Evolutionary conservation across 1,139 yeast genomes (phyloP).

Genomic region (Zygoascus hellenicus): DNA sequence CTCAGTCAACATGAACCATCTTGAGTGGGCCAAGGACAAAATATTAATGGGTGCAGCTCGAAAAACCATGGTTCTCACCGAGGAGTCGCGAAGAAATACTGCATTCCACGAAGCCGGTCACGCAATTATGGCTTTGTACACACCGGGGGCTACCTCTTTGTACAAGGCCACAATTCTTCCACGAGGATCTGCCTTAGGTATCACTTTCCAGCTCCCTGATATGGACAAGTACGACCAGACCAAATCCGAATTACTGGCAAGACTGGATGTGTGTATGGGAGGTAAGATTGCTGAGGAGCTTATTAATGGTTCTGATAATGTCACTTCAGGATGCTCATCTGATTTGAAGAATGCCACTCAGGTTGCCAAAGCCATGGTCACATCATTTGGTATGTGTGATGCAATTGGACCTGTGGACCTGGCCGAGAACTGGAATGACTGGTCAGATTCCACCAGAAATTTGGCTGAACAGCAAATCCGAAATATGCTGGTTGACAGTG

Average conservation of each 20-base stretch:
- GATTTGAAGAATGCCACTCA: constrained; percentile 86
- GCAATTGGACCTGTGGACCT: constrained; percentile 87
- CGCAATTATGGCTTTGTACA: constrained; percentile 94
- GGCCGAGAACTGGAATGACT: constrained; percentile 80
- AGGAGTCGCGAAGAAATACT: constrained; percentile 86
- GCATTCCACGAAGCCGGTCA: constrained; percentile 99
- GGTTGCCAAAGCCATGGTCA: constrained; percentile 95
- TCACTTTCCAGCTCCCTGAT: constrained; percentile 95
- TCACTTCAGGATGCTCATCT: constrained; percentile 90
- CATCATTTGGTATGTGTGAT: constrained; percentile 94
- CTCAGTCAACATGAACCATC: constrained; percentile 82
- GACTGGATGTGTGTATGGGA: constrained; percentile 97
- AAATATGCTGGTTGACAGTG: constrained; percentile 64
- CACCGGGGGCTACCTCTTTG: constrained; percentile 92
- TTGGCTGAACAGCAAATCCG: constrained; percentile 91
- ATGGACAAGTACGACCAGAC: constrained; percentile 97
- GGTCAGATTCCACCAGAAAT: constrained; percentile 87
- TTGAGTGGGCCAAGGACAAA: constrained; percentile 99
- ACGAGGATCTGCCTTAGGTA: constrained; percentile 93
- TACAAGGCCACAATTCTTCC: constrained; percentile 97
- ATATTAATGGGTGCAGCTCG: constrained; percentile 97
- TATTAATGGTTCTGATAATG: constrained; percentile 84
- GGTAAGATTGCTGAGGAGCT: constrained; percentile 97
- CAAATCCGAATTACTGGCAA: constrained; percentile 79
- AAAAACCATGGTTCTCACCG: constrained; percentile 95